A percentile compares a stretch with the other conserved stretches of the same genome.
These are phyloP conservation scores for Populus hybrid DNA, from an alignment of 441 rosid genomes.

Conservation along the genomic window DNA sequence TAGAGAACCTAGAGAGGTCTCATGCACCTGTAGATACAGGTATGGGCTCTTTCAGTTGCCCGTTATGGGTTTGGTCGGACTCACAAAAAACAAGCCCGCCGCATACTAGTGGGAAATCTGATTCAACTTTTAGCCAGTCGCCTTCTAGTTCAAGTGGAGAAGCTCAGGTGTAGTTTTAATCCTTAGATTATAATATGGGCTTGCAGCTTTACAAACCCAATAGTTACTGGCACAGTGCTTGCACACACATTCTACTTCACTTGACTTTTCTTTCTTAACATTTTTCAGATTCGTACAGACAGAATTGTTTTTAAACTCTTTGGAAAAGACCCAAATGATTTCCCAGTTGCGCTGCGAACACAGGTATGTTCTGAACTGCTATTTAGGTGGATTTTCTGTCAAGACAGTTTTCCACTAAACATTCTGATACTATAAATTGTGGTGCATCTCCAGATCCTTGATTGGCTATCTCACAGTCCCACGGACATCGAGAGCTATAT, in stretches of 20 bases:
- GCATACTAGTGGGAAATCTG: slow-evolving; percentile 35
- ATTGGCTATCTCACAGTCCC: slow-evolving; percentile 86
- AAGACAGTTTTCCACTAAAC: slow-evolving; percentile 11
- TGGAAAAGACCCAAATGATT: slow-evolving; percentile 83
- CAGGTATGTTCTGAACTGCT: slow-evolving; percentile 51
- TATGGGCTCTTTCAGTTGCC: slow-evolving; percentile 22
- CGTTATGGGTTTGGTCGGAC: slow-evolving; percentile 20
- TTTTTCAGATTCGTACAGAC: slow-evolving; percentile 68
- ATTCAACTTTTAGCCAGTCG: slow-evolving; percentile 43
- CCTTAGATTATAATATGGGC: slow-evolving; percentile 3
- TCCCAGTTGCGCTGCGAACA: slow-evolving; percentile 64
- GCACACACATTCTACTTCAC: background rate
- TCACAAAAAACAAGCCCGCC: slow-evolving; percentile 32
- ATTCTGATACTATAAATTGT: slow-evolving; percentile 18
- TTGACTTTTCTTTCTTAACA: slow-evolving; percentile 4
- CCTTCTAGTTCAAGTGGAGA: slow-evolving; percentile 57
- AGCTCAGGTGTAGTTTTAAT: slow-evolving; percentile 44
- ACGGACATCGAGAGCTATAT: slow-evolving; percentile 94
- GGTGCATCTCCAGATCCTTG: slow-evolving; percentile 59
- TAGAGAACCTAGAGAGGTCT: slow-evolving; percentile 23
- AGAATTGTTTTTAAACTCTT: slow-evolving; percentile 82
- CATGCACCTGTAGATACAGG: slow-evolving; percentile 19
- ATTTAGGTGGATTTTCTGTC: slow-evolving; percentile 1
- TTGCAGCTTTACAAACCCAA: background rate
- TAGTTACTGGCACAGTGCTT: background rate